Percentiles rank a stretch among this genome's conserved stretches.
Conservation (phyloP, 2,329 filamentous ascomycete species). For the Botrytis fabae region DNA sequence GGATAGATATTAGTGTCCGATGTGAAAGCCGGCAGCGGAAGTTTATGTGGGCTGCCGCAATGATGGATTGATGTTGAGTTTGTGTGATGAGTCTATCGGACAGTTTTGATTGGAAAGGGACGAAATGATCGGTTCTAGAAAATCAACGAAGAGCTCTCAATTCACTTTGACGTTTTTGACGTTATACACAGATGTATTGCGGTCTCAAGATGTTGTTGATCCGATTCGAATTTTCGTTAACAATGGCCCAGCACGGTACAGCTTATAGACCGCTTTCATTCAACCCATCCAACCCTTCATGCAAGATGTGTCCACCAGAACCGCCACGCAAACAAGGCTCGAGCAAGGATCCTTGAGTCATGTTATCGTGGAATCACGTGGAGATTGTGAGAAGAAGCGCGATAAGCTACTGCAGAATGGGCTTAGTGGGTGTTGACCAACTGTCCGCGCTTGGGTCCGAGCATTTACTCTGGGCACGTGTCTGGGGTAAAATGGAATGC, state of each 20-base stretch:
- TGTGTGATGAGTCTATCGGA: neutral
- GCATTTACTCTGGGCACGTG: neutral
- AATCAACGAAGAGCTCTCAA: neutral
- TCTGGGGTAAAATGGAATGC: conserved; percentile 9
- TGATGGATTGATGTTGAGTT: neutral
- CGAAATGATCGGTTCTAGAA: neutral
- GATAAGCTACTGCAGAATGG: neutral
- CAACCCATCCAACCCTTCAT: neutral
- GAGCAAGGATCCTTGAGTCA: conserved; percentile 2
- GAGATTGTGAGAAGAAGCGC: neutral
- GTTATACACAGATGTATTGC: neutral
- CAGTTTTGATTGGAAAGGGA: conserved; percentile 5
- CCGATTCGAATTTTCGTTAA: neutral
- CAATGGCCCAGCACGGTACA: neutral
- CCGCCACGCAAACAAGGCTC: neutral
- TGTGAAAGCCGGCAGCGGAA: conserved; percentile 20
- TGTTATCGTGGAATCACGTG: conserved; percentile 8
- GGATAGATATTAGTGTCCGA: conserved; percentile 17
- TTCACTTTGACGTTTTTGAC: neutral
- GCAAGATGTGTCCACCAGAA: neutral
- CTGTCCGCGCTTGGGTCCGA: neutral
- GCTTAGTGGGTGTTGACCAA: neutral
- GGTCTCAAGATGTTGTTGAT: neutral
- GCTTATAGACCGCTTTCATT: neutral
- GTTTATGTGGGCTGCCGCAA: conserved; percentile 28